phyloP scores from a whole-genome alignment of 2,329 filamentous ascomycete genomes.

The Chrysosporium keratinophilum region DNA sequence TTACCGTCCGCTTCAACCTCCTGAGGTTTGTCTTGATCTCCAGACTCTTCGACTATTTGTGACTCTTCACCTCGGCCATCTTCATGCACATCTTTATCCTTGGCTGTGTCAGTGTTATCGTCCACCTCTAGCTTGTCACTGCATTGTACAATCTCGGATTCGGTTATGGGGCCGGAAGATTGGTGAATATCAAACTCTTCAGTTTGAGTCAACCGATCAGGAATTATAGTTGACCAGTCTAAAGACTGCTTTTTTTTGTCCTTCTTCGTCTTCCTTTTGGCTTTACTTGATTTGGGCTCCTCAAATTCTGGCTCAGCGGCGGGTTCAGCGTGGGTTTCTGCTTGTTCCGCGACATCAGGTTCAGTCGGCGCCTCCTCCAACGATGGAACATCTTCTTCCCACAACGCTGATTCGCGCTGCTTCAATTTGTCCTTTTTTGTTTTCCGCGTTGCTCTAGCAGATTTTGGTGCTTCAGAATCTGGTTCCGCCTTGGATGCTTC shows the following conservation, averaged over 20 bases:
- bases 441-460: conserved; percentile 27
- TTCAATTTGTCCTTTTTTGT: conserved; percentile 36
- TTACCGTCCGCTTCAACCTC: conserved; percentile 35
- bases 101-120: background rate
- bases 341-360: background rate
- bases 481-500: conserved; percentile 17
- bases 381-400: conserved; percentile 12
- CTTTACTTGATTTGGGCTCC: conserved; percentile 27
- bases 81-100: background rate
- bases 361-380: background rate
- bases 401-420: conserved; percentile 9
- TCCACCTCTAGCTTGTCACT: background rate
- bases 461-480: conserved; percentile 14
- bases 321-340: conserved; percentile 12
- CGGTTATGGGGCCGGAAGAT: background rate
- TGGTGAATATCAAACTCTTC: background rate
- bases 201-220: background rate
- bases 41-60: background rate
- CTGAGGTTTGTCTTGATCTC: background rate
- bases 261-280: conserved; percentile 42
- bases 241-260: conserved; percentile 29
- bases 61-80: background rate
- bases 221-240: conserved; percentile 2
- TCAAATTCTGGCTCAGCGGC: conserved; percentile 18
- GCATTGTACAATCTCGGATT: background rate